Conservation (phyloP, 2,329 filamentous ascomycete genomes). For the Erysiphe pisi region DNA sequence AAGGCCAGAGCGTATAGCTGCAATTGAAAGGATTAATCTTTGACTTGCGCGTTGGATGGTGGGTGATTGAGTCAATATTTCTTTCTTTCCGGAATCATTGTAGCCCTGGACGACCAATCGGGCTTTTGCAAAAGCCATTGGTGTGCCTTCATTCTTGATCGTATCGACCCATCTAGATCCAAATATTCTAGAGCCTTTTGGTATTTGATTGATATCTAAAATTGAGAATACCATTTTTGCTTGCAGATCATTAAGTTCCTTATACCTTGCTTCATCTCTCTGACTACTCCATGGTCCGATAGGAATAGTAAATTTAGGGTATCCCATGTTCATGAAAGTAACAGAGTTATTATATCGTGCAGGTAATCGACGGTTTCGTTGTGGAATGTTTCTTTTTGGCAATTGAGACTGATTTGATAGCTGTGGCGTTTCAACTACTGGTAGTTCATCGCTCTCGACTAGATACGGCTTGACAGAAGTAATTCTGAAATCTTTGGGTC, state of each 20-base stretch:
- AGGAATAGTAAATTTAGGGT: neutral
- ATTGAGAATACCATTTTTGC: conserved; percentile 12
- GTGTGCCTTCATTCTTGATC: neutral
- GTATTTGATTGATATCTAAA: neutral
- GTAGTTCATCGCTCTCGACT: neutral
- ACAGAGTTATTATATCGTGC: neutral
- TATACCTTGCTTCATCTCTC: neutral
- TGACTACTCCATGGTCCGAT: too few species aligned
- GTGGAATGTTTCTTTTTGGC: neutral
- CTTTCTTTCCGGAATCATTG: neutral
- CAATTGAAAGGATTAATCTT: neutral
- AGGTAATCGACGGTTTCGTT: neutral
- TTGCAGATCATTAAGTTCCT: conserved; percentile 23
- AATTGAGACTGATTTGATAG: neutral
- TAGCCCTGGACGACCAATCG: neutral
- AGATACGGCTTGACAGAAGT: neutral
- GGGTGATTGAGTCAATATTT: neutral
- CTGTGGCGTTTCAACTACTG: neutral
- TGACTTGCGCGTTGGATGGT: neutral
- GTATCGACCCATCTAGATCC: neutral
- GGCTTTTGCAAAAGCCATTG: neutral
- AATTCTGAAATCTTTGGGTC: neutral
- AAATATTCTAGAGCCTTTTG: neutral
- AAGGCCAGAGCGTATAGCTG: neutral
- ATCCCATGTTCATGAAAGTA: neutral